Evolutionary conservation across 306 rosid genomes (phyloP).

Genomic region (Quercus parvula): DNA sequence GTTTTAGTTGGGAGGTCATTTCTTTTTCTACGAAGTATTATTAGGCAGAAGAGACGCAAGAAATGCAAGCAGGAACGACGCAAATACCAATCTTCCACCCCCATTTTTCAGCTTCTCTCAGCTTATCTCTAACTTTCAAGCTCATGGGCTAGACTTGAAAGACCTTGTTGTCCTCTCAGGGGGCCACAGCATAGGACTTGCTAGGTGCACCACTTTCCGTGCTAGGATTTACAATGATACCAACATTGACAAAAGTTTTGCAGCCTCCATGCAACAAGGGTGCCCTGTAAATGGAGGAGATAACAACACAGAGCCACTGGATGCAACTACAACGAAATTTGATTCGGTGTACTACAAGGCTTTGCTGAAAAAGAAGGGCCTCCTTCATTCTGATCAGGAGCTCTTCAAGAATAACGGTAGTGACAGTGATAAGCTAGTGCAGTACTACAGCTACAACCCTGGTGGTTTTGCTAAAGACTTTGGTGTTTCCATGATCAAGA

Average conservation of each 20-base stretch:
- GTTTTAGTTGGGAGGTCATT: slow-evolving; percentile 19
- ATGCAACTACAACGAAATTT: background rate
- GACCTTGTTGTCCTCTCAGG: slow-evolving; percentile 31
- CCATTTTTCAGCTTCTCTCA: slow-evolving; percentile 23
- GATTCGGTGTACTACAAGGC: slow-evolving; percentile 27
- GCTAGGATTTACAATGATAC: slow-evolving; percentile 26
- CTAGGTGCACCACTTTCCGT: slow-evolving; percentile 22
- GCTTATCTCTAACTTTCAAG: slow-evolving; percentile 30
- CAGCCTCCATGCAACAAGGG: background rate
- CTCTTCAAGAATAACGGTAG: slow-evolving; percentile 21
- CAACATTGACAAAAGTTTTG: slow-evolving; percentile 20
- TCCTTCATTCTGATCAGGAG: slow-evolving; percentile 39
- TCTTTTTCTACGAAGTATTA: slow-evolving; percentile 11
- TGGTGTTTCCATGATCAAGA: slow-evolving; percentile 29
- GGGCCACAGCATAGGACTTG: slow-evolving; percentile 26
- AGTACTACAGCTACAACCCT: slow-evolving; percentile 8
- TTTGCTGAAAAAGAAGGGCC: slow-evolving; percentile 21
- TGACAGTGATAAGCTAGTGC: slow-evolving; percentile 21
- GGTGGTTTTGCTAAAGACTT: slow-evolving; percentile 10
- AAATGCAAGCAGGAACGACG: slow-evolving; percentile 13
- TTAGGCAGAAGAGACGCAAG: slow-evolving; percentile 36
- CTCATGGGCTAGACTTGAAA: slow-evolving; percentile 27
- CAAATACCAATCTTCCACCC: slow-evolving; percentile 21
- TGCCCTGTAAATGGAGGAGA: slow-evolving; percentile 31
- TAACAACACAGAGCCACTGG: slow-evolving; percentile 2